These are phyloP conservation scores for Lactuca sativa DNA, from an alignment of 129 eudicot genomes.

Conservation along the genomic window DNA sequence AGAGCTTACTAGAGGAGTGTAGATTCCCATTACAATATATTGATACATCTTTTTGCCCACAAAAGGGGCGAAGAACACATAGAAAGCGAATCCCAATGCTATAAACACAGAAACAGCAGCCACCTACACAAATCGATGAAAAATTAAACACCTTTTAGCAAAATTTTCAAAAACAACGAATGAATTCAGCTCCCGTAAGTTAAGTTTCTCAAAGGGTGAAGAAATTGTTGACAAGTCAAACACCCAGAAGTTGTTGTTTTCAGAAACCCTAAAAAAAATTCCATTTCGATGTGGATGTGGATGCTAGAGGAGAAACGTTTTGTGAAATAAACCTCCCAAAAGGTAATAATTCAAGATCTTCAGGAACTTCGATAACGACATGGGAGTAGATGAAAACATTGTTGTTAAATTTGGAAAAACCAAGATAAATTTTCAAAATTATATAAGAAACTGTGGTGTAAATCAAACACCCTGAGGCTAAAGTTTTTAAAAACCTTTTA, in stretches of 20 bases:
- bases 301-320: not conserved
- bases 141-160: no score
- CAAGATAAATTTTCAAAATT: not conserved
- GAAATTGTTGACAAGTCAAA: not conserved
- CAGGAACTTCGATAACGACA: not conserved
- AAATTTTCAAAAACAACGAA: no score
- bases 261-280: not conserved
- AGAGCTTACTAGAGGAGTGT: slow-evolving; percentile 86
- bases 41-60: slow-evolving; percentile 81
- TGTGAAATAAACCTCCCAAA: not conserved
- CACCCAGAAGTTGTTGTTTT: slow-evolving; percentile 16
- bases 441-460: not conserved
- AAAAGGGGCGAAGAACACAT: slow-evolving; percentile 99
- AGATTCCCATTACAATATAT: slow-evolving; percentile 83
- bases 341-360: not conserved
- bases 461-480: not conserved
- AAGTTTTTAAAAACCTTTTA: not conserved
- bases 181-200: slow-evolving; percentile 12
- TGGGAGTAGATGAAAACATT: not conserved
- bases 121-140: slow-evolving; percentile 50
- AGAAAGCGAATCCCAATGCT: slow-evolving; percentile 97
- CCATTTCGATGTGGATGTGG: not conserved
- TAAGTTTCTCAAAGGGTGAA: not conserved
- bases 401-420: not conserved
- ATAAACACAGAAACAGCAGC: slow-evolving; percentile 94